A percentile compares a stretch with the other conserved stretches of the same genome.
phyloP scores from a whole-genome alignment of 306 rosid species.

The apple (Malus domestica) region ASM211411v1 NC_041799.1:40505001-40505500 shows the following conservation, averaged over 20 bases:
- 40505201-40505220: constrained; percentile 45
- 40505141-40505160: constrained; percentile 95
- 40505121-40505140: constrained; percentile 92
- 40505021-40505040: constrained; percentile 15
- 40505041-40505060: constrained; percentile 6
- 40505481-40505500: background rate
- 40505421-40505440: background rate
- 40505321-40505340: background rate
- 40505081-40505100: constrained; percentile 99
- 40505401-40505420: background rate
- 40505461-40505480: background rate
- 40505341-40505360: constrained; percentile 3
- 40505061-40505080: constrained; percentile 24
- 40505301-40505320: background rate
- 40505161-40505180: constrained; percentile 94
- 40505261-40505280: constrained; percentile 88
- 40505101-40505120: constrained; percentile 93
- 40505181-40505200: constrained; percentile 50
- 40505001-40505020: background rate
- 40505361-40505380: background rate
- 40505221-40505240: constrained; percentile 92
- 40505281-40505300: constrained; percentile 24
- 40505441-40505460: background rate
- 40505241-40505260: constrained; percentile 89
- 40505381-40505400: background rate